Evolutionary conservation across 2,329 filamentous ascomycete species (phyloP).

Genomic region (Uncinocarpus reesii): DNA sequence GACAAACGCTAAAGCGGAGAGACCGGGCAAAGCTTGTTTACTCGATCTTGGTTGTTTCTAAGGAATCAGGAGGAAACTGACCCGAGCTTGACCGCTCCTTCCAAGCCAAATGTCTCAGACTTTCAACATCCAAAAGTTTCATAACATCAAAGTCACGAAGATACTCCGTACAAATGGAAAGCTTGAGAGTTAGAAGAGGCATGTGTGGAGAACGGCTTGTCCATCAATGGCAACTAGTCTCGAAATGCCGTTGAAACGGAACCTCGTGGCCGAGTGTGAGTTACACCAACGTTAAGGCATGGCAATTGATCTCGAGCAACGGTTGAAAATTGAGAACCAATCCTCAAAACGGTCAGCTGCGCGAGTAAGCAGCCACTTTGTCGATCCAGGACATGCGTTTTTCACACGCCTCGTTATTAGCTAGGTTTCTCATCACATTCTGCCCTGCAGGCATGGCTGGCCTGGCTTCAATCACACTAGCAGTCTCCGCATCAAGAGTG

Average conservation of each 20-base stretch:
- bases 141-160: too few species aligned
- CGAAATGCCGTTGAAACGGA: too few species aligned
- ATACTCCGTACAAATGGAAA: too few species aligned
- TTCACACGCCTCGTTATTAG: not conserved
- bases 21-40: not conserved
- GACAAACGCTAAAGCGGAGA: not conserved
- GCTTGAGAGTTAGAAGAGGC: too few species aligned
- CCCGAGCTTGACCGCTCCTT: constrained; percentile 1
- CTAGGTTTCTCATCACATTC: not conserved
- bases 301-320: not conserved
- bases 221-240: too few species aligned
- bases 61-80: not conserved
- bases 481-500: too few species aligned
- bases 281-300: not conserved
- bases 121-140: too few species aligned
- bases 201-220: too few species aligned
- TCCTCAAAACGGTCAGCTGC: not conserved
- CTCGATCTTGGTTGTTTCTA: too few species aligned
- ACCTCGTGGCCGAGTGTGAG: not conserved
- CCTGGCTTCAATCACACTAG: not conserved
- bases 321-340: not conserved
- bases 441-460: not conserved
- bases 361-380: not conserved
- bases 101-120: constrained; percentile 6
- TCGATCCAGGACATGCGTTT: not conserved